A percentile compares a stretch with the other conserved stretches of the same genome.
Evolutionary conservation across 2,329 filamentous ascomycete genomes (phyloP).

Genomic region (Diaporthe velutina): DNA sequence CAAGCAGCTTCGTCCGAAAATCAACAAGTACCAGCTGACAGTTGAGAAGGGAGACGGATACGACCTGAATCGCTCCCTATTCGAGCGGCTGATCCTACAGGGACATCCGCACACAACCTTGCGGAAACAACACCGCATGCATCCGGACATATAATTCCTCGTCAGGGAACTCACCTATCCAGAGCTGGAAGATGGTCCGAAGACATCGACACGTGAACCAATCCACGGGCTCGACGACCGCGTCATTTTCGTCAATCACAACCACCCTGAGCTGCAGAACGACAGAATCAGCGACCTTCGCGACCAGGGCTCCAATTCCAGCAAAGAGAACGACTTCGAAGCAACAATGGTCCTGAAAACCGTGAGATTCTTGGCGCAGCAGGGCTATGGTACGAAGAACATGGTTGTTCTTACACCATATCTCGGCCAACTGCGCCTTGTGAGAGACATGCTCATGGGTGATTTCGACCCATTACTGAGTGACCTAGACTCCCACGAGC

Average conservation of each 20-base stretch:
- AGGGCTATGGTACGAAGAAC: slow-evolving; percentile 75
- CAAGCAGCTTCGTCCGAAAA: slow-evolving; percentile 78
- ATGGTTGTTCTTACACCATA: slow-evolving; percentile 81
- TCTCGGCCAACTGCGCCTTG: slow-evolving; percentile 73
- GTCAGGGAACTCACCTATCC: slow-evolving; percentile 73
- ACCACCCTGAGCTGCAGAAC: slow-evolving; percentile 63
- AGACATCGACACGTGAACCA: slow-evolving; percentile 59
- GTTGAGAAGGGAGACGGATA: slow-evolving; percentile 75
- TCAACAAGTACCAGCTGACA: slow-evolving; percentile 70
- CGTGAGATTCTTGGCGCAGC: slow-evolving; percentile 77
- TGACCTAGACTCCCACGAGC: slow-evolving; percentile 75
- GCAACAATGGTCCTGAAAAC: slow-evolving; percentile 74
- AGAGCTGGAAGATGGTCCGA: slow-evolving; percentile 66
- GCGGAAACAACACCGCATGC: slow-evolving; percentile 75
- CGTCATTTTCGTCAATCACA: slow-evolving; percentile 77
- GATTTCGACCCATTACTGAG: slow-evolving; percentile 76
- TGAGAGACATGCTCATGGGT: slow-evolving; percentile 64
- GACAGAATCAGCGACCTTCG: slow-evolving; percentile 58
- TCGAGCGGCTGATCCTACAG: slow-evolving; percentile 74
- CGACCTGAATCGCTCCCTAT: slow-evolving; percentile 76
- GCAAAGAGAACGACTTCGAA: slow-evolving; percentile 75
- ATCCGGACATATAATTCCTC: slow-evolving; percentile 74
- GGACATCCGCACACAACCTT: slow-evolving; percentile 68
- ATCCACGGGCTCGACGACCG: slow-evolving; percentile 70
- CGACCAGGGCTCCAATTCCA: slow-evolving; percentile 63